phyloP scores from a whole-genome alignment of 371 early-diverging fungal species.

The Rhizopus delemar region DNA sequence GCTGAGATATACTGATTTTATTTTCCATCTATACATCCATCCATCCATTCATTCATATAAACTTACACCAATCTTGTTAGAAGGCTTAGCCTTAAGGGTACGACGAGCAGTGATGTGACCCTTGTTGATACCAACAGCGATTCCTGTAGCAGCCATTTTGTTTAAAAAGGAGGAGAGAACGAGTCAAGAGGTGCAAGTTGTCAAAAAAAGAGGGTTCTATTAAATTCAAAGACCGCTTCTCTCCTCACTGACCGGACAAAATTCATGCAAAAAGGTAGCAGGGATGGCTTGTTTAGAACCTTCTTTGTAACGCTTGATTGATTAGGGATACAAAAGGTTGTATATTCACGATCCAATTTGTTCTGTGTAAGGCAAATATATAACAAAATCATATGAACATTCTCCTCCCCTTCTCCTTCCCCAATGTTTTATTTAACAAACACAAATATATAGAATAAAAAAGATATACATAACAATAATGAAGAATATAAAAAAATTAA shows the following conservation, averaged over 20 bases:
- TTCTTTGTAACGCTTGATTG: too few species aligned
- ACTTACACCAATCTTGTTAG: slow-evolving; percentile 88
- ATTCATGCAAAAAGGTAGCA: too few species aligned
- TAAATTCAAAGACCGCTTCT: not conserved
- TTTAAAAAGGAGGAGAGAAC: too few species aligned
- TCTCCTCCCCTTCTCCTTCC: too few species aligned
- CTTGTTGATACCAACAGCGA: slow-evolving; percentile 78
- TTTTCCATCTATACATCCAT: slow-evolving; percentile 9
- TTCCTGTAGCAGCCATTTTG: slow-evolving; percentile 50
- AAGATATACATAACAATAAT: too few species aligned
- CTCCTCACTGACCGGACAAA: not conserved
- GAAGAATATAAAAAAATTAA: slow-evolving; percentile 3
- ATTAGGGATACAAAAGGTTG: too few species aligned
- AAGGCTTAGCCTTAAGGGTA: slow-evolving; percentile 76
- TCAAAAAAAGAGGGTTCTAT: not conserved
- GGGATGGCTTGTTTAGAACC: too few species aligned
- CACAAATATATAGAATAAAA: too few species aligned
- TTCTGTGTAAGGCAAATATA: too few species aligned
- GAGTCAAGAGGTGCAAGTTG: not conserved
- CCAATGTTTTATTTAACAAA: too few species aligned
- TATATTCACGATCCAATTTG: too few species aligned
- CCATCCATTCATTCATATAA: slow-evolving; percentile 40
- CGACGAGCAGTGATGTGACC: slow-evolving; percentile 88
- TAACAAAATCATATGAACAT: too few species aligned
- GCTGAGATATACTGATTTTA: slow-evolving; percentile 1